phyloP scores from a whole-genome alignment of 139 green algal species.

The Desmodesmus armatus region DNA sequence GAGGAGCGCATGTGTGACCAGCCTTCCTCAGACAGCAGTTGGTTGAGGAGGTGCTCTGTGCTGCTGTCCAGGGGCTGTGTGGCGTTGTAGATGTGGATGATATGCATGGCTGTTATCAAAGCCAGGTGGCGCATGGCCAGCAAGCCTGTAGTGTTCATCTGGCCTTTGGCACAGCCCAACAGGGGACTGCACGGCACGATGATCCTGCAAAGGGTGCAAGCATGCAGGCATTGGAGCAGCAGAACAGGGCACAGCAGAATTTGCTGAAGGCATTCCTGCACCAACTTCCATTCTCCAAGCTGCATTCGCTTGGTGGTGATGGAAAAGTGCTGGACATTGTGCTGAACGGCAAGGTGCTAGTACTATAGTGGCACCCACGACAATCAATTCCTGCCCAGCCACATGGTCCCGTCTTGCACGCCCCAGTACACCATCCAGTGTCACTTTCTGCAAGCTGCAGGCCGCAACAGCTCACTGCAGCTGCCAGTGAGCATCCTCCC shows the following conservation, averaged over 20 bases:
- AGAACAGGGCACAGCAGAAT: too few species aligned
- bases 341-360: too few species aligned
- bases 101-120: background rate
- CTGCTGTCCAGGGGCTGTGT: background rate
- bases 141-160: background rate
- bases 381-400: too few species aligned
- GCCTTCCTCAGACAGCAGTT: background rate
- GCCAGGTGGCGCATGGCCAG: slow-evolving; percentile 10
- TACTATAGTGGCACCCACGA: too few species aligned
- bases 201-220: slow-evolving; percentile 7
- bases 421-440: too few species aligned
- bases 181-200: slow-evolving; percentile 19
- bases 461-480: too few species aligned
- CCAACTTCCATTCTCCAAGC: background rate
- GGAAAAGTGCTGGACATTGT: too few species aligned
- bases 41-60: background rate
- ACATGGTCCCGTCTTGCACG: too few species aligned
- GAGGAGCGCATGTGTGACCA: slow-evolving; percentile 4
- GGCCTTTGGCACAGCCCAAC: background rate
- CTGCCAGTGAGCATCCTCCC: too few species aligned
- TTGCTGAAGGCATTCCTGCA: background rate
- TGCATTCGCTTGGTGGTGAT: too few species aligned
- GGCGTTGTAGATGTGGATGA: background rate
- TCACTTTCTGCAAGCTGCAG: too few species aligned
- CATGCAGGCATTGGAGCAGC: background rate